A percentile compares a stretch with the other conserved stretches of the same genome.
Evolutionary conservation across 805 yeast species (phyloP).

Genomic region (Yarrowia osloensis): DNA sequence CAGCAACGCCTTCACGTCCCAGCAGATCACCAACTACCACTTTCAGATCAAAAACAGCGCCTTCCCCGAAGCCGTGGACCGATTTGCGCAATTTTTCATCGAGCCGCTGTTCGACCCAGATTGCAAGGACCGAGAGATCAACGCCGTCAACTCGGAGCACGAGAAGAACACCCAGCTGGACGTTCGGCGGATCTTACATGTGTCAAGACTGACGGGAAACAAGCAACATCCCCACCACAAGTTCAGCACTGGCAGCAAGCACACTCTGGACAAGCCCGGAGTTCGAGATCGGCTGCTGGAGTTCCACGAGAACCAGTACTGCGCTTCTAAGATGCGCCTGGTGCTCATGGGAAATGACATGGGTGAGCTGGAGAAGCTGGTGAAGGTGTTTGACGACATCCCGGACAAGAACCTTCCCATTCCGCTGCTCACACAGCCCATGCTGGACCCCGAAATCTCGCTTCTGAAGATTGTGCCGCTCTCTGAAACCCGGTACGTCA

Average conservation of each 20-base stretch:
- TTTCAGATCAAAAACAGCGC: slow-evolving; percentile 79
- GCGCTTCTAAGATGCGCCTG: slow-evolving; percentile 85
- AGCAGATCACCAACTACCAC: slow-evolving; percentile 85
- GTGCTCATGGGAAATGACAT: slow-evolving; percentile 80
- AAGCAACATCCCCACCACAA: slow-evolving; percentile 79
- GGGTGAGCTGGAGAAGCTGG: slow-evolving; percentile 57
- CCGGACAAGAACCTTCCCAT: neutral
- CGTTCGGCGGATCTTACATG: slow-evolving; percentile 81
- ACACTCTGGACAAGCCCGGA: slow-evolving; percentile 78
- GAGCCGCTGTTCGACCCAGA: slow-evolving; percentile 70
- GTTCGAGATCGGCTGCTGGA: slow-evolving; percentile 79
- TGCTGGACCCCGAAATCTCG: neutral
- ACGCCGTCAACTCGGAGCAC: slow-evolving; percentile 94
- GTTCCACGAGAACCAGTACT: slow-evolving; percentile 70
- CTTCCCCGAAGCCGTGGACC: slow-evolving; percentile 82
- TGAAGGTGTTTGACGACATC: neutral
- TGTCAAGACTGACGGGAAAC: slow-evolving; percentile 73
- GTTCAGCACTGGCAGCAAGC: slow-evolving; percentile 85
- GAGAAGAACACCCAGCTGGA: slow-evolving; percentile 91
- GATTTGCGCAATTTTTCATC: slow-evolving; percentile 91
- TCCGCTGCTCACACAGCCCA: neutral
- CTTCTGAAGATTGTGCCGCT: neutral
- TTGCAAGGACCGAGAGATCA: slow-evolving; percentile 87
- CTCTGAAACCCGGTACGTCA: neutral
- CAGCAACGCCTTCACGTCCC: slow-evolving; percentile 89